Evolutionary conservation across 148 eudicot genomes (phyloP), one percentile per base, ranked within the genome.

Genomic region (Limonium bicolor): DNA sequence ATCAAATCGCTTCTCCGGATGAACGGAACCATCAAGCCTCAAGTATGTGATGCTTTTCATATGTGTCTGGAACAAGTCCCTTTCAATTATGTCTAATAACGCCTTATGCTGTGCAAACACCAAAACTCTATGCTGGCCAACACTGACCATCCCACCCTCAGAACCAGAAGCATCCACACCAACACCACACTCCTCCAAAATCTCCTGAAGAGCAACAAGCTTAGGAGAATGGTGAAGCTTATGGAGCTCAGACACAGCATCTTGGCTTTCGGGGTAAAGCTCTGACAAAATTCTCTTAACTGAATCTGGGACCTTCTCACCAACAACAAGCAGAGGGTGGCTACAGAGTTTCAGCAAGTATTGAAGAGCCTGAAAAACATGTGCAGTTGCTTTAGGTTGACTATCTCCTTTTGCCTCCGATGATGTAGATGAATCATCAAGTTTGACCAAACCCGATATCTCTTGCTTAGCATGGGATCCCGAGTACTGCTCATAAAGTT

Each of bases 61-160:
- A 60, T 90, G 93, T 13, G 65, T 46, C 8, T 69, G 94, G 51
- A 90, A 90, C 41, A 90, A 60, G 66, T 90, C 99, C 57, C 60
- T 78, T 54, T 90, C 99, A 37, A 90, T 90, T 38, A 85, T 63
- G 67, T 90, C 95, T 53, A 90, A 59, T 17, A 90, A 60, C 50
- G 95, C 99, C 90, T 85, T 81, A 58, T 92, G 95, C 61, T 92
- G 99, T 20, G 95, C 99, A 73, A 92, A 92, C 51, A 92, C 86
- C 75, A 92, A 63, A 46, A 92, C 94, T 67, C 99, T 73, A 61
- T 92, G 99, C 55, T 92, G 94, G 38, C 94, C 99, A 65, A 85
- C 76, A 53, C 58, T 65, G 20, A 69, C 47, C 52, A 73, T 46
- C 60, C 79, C 78, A n/a, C n/a, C n/a, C 56, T 92, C 97, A 36